A percentile compares a stretch with the other conserved stretches of the same genome.
phyloP scores from a whole-genome alignment of 2,329 filamentous ascomycete species.

The Colletotrichum agaves region DNA sequence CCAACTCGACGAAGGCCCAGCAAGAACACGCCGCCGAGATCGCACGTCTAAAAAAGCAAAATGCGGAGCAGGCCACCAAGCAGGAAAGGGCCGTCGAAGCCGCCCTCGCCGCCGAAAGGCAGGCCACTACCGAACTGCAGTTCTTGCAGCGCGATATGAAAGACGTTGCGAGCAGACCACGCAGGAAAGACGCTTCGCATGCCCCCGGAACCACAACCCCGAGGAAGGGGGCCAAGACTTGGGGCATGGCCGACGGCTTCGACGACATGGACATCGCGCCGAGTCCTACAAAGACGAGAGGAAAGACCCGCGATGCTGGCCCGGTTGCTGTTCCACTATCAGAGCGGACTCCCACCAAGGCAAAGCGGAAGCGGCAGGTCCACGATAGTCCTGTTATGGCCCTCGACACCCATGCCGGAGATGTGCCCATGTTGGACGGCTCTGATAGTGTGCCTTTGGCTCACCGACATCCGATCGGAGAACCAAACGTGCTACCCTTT shows the following conservation, averaged over 20 bases:
- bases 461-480: neutral
- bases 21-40: slow-evolving; percentile 73
- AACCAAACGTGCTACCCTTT: slow-evolving; percentile 48
- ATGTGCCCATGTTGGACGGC: slow-evolving; percentile 51
- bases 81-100: slow-evolving; percentile 73
- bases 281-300: slow-evolving; percentile 65
- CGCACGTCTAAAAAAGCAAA: slow-evolving; percentile 68
- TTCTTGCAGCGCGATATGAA: slow-evolving; percentile 79
- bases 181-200: slow-evolving; percentile 55
- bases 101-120: slow-evolving; percentile 72
- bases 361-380: slow-evolving; percentile 75
- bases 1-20: slow-evolving; percentile 71
- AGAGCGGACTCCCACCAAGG: slow-evolving; percentile 71
- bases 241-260: slow-evolving; percentile 78
- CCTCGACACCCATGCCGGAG: slow-evolving; percentile 63
- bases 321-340: slow-evolving; percentile 56
- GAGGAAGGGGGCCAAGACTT: slow-evolving; percentile 66
- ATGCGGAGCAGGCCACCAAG: slow-evolving; percentile 71
- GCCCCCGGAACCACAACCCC: slow-evolving; percentile 59
- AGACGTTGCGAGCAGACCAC: slow-evolving; percentile 64
- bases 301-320: slow-evolving; percentile 51
- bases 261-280: slow-evolving; percentile 71
- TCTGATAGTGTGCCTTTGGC: slow-evolving; percentile 19
- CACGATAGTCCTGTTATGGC: slow-evolving; percentile 74
- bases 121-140: slow-evolving; percentile 74